Conservation (phyloP, 768 basidiomycete species). For the Tubosaeta sp. region DNA sequence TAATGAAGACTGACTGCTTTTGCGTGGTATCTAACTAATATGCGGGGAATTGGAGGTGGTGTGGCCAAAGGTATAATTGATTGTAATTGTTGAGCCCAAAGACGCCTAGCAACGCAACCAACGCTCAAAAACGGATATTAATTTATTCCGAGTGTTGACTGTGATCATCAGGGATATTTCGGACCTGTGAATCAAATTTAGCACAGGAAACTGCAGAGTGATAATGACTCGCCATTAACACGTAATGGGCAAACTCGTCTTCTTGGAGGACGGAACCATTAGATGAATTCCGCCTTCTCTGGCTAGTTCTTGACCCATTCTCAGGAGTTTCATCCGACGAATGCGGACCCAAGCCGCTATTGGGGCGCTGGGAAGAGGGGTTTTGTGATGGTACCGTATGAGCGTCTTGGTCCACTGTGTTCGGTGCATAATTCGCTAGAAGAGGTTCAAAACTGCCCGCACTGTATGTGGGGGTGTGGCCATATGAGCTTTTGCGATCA, state of each 20-base stretch:
- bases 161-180: slow-evolving; percentile 47
- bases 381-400: slow-evolving; percentile 30
- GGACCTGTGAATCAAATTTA: slow-evolving; percentile 40
- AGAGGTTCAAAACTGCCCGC: slow-evolving; percentile 60
- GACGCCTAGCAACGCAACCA: slow-evolving; percentile 4
- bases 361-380: slow-evolving; percentile 9
- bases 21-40: slow-evolving; percentile 19
- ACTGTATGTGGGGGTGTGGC: slow-evolving; percentile 47
- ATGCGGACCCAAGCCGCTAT: slow-evolving; percentile 1
- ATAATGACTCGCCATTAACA: slow-evolving; percentile 45
- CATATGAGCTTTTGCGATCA: slow-evolving; percentile 30
- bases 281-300: slow-evolving; percentile 19
- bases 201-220: not conserved
- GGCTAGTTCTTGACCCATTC: slow-evolving; percentile 20
- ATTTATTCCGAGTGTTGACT: slow-evolving; percentile 30
- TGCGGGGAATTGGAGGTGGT: not conserved
- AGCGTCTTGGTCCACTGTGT: slow-evolving; percentile 18
- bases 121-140: not conserved
- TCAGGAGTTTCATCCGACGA: slow-evolving; percentile 25
- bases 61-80: slow-evolving; percentile 1
- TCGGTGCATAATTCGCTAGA: slow-evolving; percentile 41
- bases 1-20: slow-evolving; percentile 3
- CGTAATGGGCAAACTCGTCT: slow-evolving; percentile 53
- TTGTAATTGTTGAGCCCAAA: not conserved
- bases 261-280: slow-evolving; percentile 35